A percentile compares a stretch with the other conserved stretches of the same genome.
phyloP scores from a whole-genome alignment of 2,329 filamentous ascomycete genomes.

The Berkeleyomyces rouxiae region DNA sequence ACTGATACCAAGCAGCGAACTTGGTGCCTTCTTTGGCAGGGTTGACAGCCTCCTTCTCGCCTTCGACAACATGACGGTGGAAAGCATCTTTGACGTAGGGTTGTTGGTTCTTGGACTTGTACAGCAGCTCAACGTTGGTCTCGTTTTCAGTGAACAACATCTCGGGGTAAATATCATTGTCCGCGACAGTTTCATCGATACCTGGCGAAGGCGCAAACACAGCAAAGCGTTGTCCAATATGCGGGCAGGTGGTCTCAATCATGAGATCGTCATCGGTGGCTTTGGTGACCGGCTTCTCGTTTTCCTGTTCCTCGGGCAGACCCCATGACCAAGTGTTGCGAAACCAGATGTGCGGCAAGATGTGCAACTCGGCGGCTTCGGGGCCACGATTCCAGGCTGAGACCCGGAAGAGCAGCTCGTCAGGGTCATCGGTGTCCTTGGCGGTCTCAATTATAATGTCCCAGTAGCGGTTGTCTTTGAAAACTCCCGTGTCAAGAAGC shows the following conservation, averaged over 20 bases:
- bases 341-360: conserved; percentile 91
- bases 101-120: conserved; percentile 59
- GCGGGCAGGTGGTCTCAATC: conserved; percentile 30
- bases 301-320: conserved; percentile 54
- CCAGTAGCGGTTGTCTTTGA: conserved; percentile 85
- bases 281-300: conserved; percentile 69
- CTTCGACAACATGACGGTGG: conserved; percentile 70
- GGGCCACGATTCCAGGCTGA: conserved; percentile 93
- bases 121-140: conserved; percentile 67
- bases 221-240: conserved; percentile 67
- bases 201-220: conserved; percentile 82
- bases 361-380: conserved; percentile 79
- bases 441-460: conserved; percentile 94
- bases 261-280: conserved; percentile 34
- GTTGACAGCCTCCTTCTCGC: conserved; percentile 67
- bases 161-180: conserved; percentile 58
- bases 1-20: conserved; percentile 77
- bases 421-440: conserved; percentile 81
- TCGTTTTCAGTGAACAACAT: conserved; percentile 93
- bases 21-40: conserved; percentile 71
- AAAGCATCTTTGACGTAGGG: conserved; percentile 92
- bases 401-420: conserved; percentile 83
- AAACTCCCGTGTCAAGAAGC: conserved; percentile 72
- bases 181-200: conserved; percentile 32
- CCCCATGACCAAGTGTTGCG: conserved; percentile 97